These are phyloP conservation scores for Zea luxurians DNA, from an alignment of 176 grass and related monocot genomes.

Conservation along the genomic window DNA sequence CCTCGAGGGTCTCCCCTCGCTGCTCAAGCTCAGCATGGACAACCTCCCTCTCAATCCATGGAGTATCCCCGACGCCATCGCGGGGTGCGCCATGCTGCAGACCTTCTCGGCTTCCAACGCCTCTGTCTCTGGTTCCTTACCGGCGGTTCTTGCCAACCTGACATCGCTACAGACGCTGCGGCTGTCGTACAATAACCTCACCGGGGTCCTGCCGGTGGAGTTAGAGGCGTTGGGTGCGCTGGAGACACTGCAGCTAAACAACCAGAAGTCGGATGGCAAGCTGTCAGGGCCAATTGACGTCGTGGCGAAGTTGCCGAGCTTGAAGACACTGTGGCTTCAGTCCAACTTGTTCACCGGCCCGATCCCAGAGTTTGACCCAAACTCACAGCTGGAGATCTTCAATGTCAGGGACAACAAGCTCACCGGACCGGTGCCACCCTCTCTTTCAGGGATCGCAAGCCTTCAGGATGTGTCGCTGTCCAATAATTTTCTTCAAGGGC, in stretches of 20 bases:
- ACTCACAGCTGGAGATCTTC: slow-evolving; percentile 51
- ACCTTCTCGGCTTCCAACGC: slow-evolving; percentile 60
- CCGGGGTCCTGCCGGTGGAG: slow-evolving; percentile 46
- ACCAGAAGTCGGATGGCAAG: slow-evolving; percentile 53
- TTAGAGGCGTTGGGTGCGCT: slow-evolving; percentile 40
- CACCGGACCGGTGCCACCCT: slow-evolving; percentile 58
- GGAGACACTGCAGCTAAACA: slow-evolving; percentile 67
- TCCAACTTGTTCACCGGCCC: slow-evolving; percentile 72
- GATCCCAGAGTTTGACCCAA: slow-evolving; percentile 58
- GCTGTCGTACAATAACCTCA: slow-evolving; percentile 69
- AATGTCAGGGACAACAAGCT: slow-evolving; percentile 74
- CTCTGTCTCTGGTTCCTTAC: slow-evolving; percentile 49
- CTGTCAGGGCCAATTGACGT: slow-evolving; percentile 63
- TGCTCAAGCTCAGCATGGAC: slow-evolving; percentile 48
- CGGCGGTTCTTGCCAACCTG: slow-evolving; percentile 50
- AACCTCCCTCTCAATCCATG: slow-evolving; percentile 55
- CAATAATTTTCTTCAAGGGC: slow-evolving; percentile 80
- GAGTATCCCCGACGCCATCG: slow-evolving; percentile 44
- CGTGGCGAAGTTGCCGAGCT: slow-evolving; percentile 48
- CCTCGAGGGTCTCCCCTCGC: slow-evolving; percentile 45
- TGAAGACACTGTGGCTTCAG: slow-evolving; percentile 63
- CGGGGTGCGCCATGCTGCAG: slow-evolving; percentile 34
- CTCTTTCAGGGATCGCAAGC: slow-evolving; percentile 31
- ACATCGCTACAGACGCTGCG: slow-evolving; percentile 43
- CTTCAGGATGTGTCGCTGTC: slow-evolving; percentile 51